phyloP scores from a whole-genome alignment of 192 early-diverging fungal genomes.

The Dissophora ornata region DNA sequence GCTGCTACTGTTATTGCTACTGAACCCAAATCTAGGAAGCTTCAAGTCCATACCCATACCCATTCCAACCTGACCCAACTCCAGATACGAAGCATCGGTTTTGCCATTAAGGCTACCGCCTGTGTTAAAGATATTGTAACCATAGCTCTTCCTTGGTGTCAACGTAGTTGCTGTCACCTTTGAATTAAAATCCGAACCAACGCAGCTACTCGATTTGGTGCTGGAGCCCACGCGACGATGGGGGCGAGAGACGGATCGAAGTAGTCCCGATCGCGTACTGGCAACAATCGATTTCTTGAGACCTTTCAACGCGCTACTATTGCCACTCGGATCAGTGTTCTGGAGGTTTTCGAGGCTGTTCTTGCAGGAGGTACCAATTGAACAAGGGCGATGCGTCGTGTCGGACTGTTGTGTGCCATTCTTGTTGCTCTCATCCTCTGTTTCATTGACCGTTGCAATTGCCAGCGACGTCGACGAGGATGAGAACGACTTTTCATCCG shows the following conservation, averaged over 20 bases:
- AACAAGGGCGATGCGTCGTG: no score
- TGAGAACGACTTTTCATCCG: not conserved
- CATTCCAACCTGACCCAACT: no score
- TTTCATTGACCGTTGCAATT: slow-evolving; percentile 19
- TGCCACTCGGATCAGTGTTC: not conserved
- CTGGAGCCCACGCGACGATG: slow-evolving; percentile 24
- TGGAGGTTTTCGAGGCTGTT: not conserved
- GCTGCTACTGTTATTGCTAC: no score
- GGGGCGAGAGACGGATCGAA: slow-evolving; percentile 16
- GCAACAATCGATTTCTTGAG: slow-evolving; percentile 8
- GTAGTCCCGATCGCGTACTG: slow-evolving; percentile 1
- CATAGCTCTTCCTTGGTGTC: no score
- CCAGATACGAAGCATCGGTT: no score
- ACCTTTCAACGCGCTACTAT: not conserved
- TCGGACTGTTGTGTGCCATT: no score
- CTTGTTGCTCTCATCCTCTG: not conserved
- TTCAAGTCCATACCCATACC: no score
- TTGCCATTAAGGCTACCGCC: no score
- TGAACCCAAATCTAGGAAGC: no score
- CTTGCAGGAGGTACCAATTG: no score
- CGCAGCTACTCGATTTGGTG: not conserved
- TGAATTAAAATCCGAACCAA: slow-evolving; percentile 9
- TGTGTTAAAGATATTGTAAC: no score
- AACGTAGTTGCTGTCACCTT: no score
- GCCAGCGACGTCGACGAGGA: slow-evolving; percentile 1